These are phyloP conservation scores for Candida nanaspora DNA, from an alignment of 805 yeast genomes.

Conservation along the genomic window DNA sequence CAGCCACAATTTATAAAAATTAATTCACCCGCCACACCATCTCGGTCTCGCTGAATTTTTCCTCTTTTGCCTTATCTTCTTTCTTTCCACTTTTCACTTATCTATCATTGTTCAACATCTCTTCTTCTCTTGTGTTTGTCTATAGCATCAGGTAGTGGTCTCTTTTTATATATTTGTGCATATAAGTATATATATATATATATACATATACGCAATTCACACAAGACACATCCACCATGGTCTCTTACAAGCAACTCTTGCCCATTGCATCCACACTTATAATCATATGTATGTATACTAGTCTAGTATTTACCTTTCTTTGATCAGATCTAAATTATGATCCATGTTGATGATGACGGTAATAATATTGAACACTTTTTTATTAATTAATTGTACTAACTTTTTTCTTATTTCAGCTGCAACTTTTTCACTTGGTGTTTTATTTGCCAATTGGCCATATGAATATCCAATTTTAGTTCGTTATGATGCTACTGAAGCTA, in stretches of 20 bases:
- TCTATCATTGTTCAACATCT: no score
- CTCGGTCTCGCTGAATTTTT: no score
- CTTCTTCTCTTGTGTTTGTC: no score
- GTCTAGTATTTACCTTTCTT: no score
- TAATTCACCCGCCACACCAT: no score
- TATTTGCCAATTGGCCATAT: slow-evolving; percentile 76
- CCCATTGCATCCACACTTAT: slow-evolving; percentile 24
- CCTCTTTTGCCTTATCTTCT: no score
- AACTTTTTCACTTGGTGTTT: slow-evolving; percentile 73
- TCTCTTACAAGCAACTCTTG: slow-evolving; percentile 25
- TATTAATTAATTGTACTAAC: not conserved
- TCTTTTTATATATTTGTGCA: no score
- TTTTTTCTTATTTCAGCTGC: slow-evolving; percentile 29
- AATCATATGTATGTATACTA: slow-evolving; percentile 8
- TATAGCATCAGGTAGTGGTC: no score
- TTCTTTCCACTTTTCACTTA: no score
- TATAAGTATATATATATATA: not conserved
- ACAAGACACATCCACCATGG: slow-evolving; percentile 2
- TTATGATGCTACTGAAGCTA: slow-evolving; percentile 38
- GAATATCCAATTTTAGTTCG: slow-evolving; percentile 72
- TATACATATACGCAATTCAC: not conserved
- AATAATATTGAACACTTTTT: not conserved
- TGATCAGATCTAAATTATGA: no score
- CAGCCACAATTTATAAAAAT: no score
- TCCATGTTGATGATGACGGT: no score